Evolutionary conservation across 1,284 basidiomycete species (phyloP), one percentile per base, ranked within the genome.

Genomic region (Ceratobasidium papillatum): DNA sequence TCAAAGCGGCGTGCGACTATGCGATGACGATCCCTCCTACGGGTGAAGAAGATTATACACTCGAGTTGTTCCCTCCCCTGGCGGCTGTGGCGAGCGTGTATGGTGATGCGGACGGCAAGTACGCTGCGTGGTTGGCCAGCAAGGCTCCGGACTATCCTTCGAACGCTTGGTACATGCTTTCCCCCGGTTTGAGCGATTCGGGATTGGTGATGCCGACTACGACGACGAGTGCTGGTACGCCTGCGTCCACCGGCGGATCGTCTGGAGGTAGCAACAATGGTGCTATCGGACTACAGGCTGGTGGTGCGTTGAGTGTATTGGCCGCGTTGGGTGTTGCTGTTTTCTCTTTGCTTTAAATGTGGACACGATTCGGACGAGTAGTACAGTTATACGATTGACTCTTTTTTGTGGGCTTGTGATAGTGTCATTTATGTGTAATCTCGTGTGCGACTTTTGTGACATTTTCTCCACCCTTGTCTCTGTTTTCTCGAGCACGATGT

Each of bases 1-100:
- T 91, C 80, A 82, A 88, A 78, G 83, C 82, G 45, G 89, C 89
- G 12, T 81, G 88, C 71, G 86, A 90, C 80, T 90, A 83, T 76
- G 84, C 87, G 9, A 86, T 90, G 83, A 82, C 81, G 1, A 76
- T 84, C 11, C 78, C 85, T 68, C 80, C 83, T 0, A 59, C 75
- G 17, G 66, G 66, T 45, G 66, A 71, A 58, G 66, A 71, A 36
- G 45, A 71, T 19, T 71, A 71, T 36, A 56, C 45, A 14, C 51
- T 58, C 52, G 66, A 71, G 66, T 32, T 71, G 66, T 59, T 71
- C 49, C 66, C 66, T 14, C 54, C 66, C 8, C 11, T 77, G n/a
- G 76, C 75, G 30, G 71, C 63, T 51, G 49, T 77, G n/a, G 76
- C 76, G 58, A 54, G 58, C 45, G 59, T 74, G 51, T 77, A 58